phyloP scores from a whole-genome alignment of 306 rosid genomes.

The Cercis canadensis region DNA sequence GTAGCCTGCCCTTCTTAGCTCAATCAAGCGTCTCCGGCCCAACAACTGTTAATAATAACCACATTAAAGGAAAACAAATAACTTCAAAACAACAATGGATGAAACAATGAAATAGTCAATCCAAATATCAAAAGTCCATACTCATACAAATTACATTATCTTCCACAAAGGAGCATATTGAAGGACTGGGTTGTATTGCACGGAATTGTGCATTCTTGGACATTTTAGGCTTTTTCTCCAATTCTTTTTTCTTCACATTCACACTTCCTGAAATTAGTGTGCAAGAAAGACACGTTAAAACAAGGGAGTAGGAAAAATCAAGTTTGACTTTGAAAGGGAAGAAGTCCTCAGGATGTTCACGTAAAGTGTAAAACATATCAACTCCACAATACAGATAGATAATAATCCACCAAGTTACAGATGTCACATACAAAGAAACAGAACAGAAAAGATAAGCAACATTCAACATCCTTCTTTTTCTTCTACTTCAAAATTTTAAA shows the following conservation, averaged over 20 bases:
- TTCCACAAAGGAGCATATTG: conserved; percentile 84
- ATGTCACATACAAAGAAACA: conserved; percentile 3
- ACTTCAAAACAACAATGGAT: conserved; percentile 17
- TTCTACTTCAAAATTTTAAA: conserved; percentile 18
- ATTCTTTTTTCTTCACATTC: conserved; percentile 54
- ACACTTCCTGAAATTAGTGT: conserved; percentile 57
- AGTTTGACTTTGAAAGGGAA: conserved; percentile 37
- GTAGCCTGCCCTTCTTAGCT: conserved; percentile 87
- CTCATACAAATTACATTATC: conserved; percentile 82
- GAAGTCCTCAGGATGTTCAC: conserved; percentile 15
- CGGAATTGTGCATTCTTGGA: conserved; percentile 88
- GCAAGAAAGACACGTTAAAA: conserved; percentile 7
- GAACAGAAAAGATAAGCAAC: conserved; percentile 3
- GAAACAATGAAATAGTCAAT: conserved; percentile 14
- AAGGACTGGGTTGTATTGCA: conserved; percentile 88
- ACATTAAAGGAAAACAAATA: conserved; percentile 33
- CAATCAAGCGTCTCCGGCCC: conserved; percentile 88
- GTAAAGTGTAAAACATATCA: conserved; percentile 2
- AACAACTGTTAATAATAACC: conserved; percentile 62
- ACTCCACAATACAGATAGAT: conserved; percentile 19
- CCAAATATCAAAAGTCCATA: conserved; percentile 42
- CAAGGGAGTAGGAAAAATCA: background rate
- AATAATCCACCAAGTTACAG: background rate
- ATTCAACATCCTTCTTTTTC: conserved; percentile 10
- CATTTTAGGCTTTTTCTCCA: conserved; percentile 62